A percentile compares a stretch with the other conserved stretches of the same genome.
Conservation (phyloP, 495 filamentous ascomycete species). For the Penicillium silybi region DNA sequence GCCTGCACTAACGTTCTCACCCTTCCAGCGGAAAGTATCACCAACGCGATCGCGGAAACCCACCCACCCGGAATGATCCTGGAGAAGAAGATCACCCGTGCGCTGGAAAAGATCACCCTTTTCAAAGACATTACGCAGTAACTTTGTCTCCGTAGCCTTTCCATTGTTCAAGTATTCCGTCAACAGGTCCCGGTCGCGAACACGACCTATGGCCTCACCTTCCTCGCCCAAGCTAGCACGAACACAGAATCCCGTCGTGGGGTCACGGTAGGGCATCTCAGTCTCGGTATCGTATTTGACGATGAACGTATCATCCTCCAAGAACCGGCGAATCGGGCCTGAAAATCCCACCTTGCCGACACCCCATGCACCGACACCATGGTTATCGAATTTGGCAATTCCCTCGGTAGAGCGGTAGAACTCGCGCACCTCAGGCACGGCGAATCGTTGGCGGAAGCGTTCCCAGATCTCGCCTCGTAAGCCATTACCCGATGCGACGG, state of each 20-base stretch:
- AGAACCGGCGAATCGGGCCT: conserved; percentile 55
- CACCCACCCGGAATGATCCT: conserved; percentile 63
- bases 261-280: conserved; percentile 65
- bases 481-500: conserved; percentile 81
- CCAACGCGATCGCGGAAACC: conserved; percentile 89
- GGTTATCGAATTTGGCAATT: conserved; percentile 67
- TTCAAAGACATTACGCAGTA: conserved; percentile 70
- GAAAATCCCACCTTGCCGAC: conserved; percentile 77
- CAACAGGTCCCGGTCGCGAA: conserved; percentile 59
- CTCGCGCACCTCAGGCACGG: conserved; percentile 73
- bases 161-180: conserved; percentile 82
- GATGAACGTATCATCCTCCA: conserved; percentile 54
- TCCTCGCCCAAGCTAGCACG: conserved; percentile 55
- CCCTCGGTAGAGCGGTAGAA: conserved; percentile 92
- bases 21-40: conserved; percentile 94
- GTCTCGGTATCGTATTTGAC: conserved; percentile 71
- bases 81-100: conserved; percentile 76
- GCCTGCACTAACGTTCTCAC: conserved; percentile 84
- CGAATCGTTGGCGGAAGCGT: conserved; percentile 78
- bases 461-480: conserved; percentile 91
- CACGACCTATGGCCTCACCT: conserved; percentile 74
- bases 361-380: conserved; percentile 65
- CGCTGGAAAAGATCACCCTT: conserved; percentile 86
- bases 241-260: conserved; percentile 67
- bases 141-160: conserved; percentile 69